These are phyloP conservation scores for Hydnomerulius pinastri DNA, from an alignment of 768 basidiomycete species.

Conservation along the genomic window DNA sequence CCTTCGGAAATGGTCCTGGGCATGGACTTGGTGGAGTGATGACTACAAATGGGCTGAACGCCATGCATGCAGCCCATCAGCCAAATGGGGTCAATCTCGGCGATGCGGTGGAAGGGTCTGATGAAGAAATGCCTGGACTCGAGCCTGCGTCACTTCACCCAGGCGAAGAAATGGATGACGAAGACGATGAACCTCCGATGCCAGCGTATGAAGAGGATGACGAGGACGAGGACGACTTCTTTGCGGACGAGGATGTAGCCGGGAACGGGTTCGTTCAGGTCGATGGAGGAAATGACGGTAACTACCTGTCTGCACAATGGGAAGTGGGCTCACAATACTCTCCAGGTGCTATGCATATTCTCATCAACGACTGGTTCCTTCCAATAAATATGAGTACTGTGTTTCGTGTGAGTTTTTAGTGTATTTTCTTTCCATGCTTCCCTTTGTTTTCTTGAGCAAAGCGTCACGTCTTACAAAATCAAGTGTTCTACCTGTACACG, in stretches of 20 bases:
- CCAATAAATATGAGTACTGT: conserved; percentile 24
- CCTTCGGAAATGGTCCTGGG: background rate
- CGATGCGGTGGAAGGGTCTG: background rate
- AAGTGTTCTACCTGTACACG: no score
- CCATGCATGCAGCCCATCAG: background rate
- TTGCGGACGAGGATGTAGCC: conserved; percentile 9
- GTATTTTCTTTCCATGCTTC: background rate
- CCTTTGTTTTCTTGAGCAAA: no score
- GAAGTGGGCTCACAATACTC: conserved; percentile 9
- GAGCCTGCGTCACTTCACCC: background rate
- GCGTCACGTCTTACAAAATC: no score
- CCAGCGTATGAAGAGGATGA: conserved; percentile 3
- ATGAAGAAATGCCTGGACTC: background rate
- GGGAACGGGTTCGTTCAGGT: conserved; percentile 1
- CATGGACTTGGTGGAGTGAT: background rate
- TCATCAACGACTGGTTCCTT: conserved; percentile 24
- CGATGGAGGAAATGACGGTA: conserved; percentile 12
- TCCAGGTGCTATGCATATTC: conserved; percentile 13
- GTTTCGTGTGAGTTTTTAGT: conserved; percentile 26
- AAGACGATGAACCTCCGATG: conserved; percentile 6
- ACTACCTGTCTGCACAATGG: background rate
- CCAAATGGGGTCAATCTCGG: background rate
- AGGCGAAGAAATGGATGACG: conserved; percentile 2
- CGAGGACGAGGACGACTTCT: background rate
- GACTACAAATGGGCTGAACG: background rate